Evolutionary conservation across 257 asterid genomes (phyloP).

Genomic region (Solanum sejunctum): DNA sequence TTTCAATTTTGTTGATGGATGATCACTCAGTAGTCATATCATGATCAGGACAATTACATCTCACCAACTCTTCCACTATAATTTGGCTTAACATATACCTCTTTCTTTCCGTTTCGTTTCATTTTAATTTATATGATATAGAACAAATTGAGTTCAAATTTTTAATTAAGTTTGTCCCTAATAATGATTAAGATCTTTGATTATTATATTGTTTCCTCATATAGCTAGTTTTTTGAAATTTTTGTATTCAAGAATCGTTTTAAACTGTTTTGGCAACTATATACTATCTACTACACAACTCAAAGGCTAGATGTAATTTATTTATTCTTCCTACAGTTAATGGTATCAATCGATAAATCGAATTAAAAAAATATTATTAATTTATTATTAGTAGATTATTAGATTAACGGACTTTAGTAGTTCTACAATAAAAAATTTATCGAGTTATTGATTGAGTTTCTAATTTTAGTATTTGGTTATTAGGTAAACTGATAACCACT

Average conservation of each 20-base stretch:
- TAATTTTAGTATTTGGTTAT: too few species aligned
- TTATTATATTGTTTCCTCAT: neutral
- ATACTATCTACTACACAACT: neutral
- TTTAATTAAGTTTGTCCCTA: neutral
- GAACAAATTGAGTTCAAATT: too few species aligned
- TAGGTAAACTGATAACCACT: too few species aligned
- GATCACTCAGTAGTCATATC: neutral
- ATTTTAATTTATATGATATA: too few species aligned
- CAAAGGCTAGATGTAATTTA: neutral
- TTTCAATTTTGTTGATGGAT: neutral
- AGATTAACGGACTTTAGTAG: too few species aligned
- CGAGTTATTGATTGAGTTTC: fast-evolving
- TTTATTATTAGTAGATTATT: too few species aligned
- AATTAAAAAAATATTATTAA: too few species aligned
- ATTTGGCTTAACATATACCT: neutral
- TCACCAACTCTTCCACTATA: neutral
- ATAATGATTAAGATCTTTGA: neutral
- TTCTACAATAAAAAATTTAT: too few species aligned
- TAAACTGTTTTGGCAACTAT: neutral
- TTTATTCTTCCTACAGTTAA: neutral
- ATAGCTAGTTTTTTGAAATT: neutral
- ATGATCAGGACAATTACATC: neutral
- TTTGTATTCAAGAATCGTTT: neutral
- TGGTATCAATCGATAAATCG: too few species aligned
- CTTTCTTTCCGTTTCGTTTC: too few species aligned